Evolutionary conservation across 1,284 basidiomycete species (phyloP).

Genomic region (Dichomitus squalens): DNA sequence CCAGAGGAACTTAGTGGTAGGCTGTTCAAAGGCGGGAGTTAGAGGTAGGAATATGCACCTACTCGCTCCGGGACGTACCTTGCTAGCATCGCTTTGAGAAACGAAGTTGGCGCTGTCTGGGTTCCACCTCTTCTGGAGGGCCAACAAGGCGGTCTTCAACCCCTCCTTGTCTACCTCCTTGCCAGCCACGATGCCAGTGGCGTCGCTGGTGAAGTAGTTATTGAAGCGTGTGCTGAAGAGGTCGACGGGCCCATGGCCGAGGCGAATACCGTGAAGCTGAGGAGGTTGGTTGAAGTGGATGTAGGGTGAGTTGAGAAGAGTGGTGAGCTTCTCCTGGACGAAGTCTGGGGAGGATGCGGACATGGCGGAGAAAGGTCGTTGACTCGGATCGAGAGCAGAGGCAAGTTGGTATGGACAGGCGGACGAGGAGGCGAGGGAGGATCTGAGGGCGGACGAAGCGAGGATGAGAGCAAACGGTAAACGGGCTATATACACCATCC

Average conservation of each 20-base stretch:
- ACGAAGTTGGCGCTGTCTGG: constrained; percentile 24
- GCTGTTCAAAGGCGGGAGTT: neutral
- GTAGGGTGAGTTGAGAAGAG: constrained; percentile 33
- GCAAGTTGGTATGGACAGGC: too few relatives aligned
- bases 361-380: constrained; percentile 13
- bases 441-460: neutral
- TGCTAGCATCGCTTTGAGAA: constrained; percentile 8
- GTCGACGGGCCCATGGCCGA: constrained; percentile 35
- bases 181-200: constrained; percentile 28
- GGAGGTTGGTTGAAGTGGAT: constrained; percentile 32
- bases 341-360: constrained; percentile 25
- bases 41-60: neutral
- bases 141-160: constrained; percentile 30
- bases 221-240: constrained; percentile 35
- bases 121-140: constrained; percentile 33
- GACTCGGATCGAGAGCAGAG: neutral
- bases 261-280: constrained; percentile 18
- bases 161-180: constrained; percentile 30
- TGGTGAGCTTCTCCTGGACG: constrained; percentile 30
- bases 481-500: neutral
- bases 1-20: constrained; percentile 24
- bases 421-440: too few relatives aligned
- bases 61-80: neutral
- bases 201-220: constrained; percentile 32
- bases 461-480: neutral